Conservation (phyloP, 2,329 filamentous ascomycete species). For the Ascochyta rabiei region DNA sequence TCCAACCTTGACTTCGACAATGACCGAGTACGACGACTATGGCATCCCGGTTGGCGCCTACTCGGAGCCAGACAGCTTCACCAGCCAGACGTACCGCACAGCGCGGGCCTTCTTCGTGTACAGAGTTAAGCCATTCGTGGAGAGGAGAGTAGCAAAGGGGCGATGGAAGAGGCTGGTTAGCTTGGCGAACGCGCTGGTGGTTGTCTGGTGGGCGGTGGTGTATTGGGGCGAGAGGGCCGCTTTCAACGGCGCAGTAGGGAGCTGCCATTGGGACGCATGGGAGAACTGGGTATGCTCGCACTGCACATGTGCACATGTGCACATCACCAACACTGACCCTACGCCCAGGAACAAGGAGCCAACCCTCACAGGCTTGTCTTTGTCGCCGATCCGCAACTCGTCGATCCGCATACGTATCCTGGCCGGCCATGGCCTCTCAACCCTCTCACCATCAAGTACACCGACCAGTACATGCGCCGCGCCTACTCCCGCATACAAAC, state of each 20-base stretch:
- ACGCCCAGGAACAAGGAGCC: slow-evolving; percentile 71
- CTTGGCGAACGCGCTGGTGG: slow-evolving; percentile 60
- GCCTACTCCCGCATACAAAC: slow-evolving; percentile 80
- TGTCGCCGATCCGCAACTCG: slow-evolving; percentile 88
- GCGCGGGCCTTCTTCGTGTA: slow-evolving; percentile 41
- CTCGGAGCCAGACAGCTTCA: slow-evolving; percentile 43
- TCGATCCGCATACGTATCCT: slow-evolving; percentile 94
- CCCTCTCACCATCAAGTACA: slow-evolving; percentile 70
- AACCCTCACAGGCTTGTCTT: slow-evolving; percentile 84
- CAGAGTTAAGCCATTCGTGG: slow-evolving; percentile 32
- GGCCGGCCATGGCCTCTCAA: slow-evolving; percentile 78
- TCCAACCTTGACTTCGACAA: slow-evolving; percentile 25
- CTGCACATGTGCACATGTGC: too few relatives aligned
- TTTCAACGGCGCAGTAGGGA: slow-evolving; percentile 72
- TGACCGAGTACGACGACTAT: slow-evolving; percentile 50
- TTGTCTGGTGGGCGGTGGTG: slow-evolving; percentile 76
- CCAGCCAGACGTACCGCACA: slow-evolving; percentile 37
- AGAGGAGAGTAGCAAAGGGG: slow-evolving; percentile 17
- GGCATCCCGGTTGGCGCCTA: slow-evolving; percentile 47
- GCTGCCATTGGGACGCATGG: slow-evolving; percentile 85
- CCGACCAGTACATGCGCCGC: slow-evolving; percentile 87
- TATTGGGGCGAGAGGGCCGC: slow-evolving; percentile 85
- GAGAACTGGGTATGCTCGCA: slow-evolving; percentile 78
- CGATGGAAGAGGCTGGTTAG: slow-evolving; percentile 32
- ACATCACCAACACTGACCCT: slow-evolving; percentile 18